Percentiles rank a stretch among this genome's conserved stretches.
phyloP scores from a whole-genome alignment of 179 eudicot genomes.

The Spinacia oleracea region DNA sequence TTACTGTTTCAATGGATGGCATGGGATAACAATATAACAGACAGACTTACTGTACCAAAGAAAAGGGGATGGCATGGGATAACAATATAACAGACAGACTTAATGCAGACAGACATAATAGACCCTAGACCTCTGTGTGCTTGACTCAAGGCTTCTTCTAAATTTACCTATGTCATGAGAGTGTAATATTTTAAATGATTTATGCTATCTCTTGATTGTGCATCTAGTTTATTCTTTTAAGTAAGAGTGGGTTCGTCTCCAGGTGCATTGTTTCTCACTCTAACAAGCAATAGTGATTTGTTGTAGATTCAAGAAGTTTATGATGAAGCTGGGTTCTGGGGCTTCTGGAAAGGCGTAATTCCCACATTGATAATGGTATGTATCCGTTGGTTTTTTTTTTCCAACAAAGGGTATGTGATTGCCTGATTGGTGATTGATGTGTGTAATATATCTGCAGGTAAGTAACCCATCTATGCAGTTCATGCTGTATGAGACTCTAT shows the following conservation, averaged over 20 bases:
- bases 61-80: neutral
- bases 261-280: conserved; percentile 17
- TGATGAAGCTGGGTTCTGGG: conserved; percentile 85
- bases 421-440: too few relatives aligned
- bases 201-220: conserved; percentile 11
- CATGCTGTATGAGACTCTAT: conserved; percentile 91
- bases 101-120: neutral
- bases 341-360: conserved; percentile 96
- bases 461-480: conserved; percentile 98
- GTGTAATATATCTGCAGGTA: conserved; percentile 48
- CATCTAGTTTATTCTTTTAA: neutral
- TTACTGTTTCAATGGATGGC: neutral
- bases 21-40: neutral
- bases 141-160: neutral
- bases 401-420: conserved; percentile 31
- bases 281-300: conserved; percentile 14
- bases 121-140: neutral
- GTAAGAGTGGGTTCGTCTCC: neutral
- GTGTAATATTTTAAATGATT: neutral
- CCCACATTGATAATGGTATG: conserved; percentile 94
- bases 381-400: conserved; percentile 22
- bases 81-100: neutral
- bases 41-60: neutral
- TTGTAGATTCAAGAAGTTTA: conserved; percentile 87
- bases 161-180: neutral